phyloP scores from a whole-genome alignment of 2,329 filamentous ascomycete species.

The Alternaria brassicae region DNA sequence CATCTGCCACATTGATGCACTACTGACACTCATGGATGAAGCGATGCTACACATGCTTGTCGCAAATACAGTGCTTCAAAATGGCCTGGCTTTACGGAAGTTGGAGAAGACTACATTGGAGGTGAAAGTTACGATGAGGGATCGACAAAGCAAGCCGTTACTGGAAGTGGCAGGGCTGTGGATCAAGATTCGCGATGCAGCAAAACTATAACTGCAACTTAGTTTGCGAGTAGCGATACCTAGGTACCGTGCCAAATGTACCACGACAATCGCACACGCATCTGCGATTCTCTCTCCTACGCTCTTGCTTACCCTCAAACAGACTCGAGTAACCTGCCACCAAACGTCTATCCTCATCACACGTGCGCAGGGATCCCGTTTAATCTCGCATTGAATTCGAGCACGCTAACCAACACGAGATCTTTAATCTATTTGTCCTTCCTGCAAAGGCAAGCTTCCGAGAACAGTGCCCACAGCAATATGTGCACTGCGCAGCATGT shows the following conservation, averaged over 20 bases:
- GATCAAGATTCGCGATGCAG: constrained; percentile 26
- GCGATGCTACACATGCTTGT: constrained; percentile 45
- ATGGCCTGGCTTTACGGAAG: constrained; percentile 10
- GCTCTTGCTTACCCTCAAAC: neutral
- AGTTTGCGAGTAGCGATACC: neutral
- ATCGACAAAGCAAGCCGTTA: constrained; percentile 30
- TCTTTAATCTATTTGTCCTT: constrained; percentile 15
- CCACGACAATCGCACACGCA: neutral
- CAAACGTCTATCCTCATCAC: constrained; percentile 8
- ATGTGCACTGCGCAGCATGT: constrained; percentile 11
- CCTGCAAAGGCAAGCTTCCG: constrained; percentile 18
- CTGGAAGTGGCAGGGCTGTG: constrained; percentile 31
- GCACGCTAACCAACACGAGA: constrained; percentile 17
- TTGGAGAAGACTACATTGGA: constrained; percentile 10
- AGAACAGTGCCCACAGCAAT: constrained; percentile 19
- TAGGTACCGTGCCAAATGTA: neutral
- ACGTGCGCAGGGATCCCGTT: constrained; percentile 23
- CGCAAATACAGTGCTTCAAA: constrained; percentile 19
- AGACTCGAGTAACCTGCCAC: constrained; percentile 4
- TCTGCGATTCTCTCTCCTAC: neutral
- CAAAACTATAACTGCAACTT: constrained; percentile 28
- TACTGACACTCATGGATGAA: constrained; percentile 73
- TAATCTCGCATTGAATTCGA: constrained; percentile 15
- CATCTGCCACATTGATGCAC: constrained; percentile 71
- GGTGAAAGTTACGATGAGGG: constrained; percentile 33